These are phyloP conservation scores for Podila epigama DNA, from an alignment of 192 early-diverging fungal genomes.

Conservation along the genomic window DNA sequence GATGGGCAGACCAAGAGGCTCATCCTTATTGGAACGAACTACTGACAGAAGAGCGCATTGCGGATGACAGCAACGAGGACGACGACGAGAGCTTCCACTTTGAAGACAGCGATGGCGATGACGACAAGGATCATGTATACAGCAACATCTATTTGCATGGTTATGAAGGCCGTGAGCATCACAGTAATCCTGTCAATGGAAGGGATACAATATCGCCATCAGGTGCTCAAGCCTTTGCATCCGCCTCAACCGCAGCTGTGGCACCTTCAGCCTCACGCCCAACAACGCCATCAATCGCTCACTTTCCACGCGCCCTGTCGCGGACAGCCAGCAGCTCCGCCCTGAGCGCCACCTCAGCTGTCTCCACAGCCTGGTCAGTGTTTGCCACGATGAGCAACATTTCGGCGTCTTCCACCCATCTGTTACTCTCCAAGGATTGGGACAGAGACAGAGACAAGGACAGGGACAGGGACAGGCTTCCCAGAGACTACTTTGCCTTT, in stretches of 20 bases:
- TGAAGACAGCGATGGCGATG: too few relatives aligned
- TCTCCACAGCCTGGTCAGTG: conserved; percentile 26
- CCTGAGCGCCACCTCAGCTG: not conserved
- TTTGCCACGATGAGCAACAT: conserved; percentile 49
- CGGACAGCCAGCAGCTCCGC: not conserved
- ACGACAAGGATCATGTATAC: not conserved
- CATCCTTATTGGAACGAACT: too few relatives aligned
- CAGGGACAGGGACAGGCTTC: too few relatives aligned
- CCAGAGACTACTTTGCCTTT: too few relatives aligned
- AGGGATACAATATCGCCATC: not conserved
- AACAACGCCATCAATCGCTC: not conserved
- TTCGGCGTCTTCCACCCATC: conserved; percentile 15
- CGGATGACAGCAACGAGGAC: too few relatives aligned
- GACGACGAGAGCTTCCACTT: too few relatives aligned
- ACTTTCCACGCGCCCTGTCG: not conserved
- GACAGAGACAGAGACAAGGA: too few relatives aligned
- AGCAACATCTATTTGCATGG: not conserved
- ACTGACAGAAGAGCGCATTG: too few relatives aligned
- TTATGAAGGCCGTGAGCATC: not conserved
- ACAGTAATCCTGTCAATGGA: not conserved
- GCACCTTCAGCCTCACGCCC: not conserved
- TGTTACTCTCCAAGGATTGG: too few relatives aligned
- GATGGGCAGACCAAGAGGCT: too few relatives aligned
- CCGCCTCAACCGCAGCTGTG: not conserved
- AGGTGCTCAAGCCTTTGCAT: not conserved